Evolutionary conservation across 352 stramenopile species (phyloP).

Genomic region (Phytophthora quininea): DNA sequence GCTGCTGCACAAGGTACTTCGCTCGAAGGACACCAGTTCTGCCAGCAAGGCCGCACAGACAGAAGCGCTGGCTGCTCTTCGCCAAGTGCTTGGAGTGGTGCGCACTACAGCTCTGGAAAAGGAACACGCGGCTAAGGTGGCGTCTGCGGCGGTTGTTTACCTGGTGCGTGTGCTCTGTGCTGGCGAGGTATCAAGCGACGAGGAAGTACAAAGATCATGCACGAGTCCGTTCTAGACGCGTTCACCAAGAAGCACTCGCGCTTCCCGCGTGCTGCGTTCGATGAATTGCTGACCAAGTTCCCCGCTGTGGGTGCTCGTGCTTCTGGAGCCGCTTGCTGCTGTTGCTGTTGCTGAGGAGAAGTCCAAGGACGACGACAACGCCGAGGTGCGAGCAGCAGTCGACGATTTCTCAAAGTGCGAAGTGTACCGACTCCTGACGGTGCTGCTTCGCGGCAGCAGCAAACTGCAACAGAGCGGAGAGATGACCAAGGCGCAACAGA

Average conservation of each 20-base stretch:
- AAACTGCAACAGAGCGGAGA: slow-evolving; percentile 32
- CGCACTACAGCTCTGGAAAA: slow-evolving; percentile 63
- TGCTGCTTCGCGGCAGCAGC: slow-evolving; percentile 49
- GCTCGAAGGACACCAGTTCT: slow-evolving; percentile 53
- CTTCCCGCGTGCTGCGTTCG: slow-evolving; percentile 72
- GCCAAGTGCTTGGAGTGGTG: slow-evolving; percentile 49
- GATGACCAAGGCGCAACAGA: slow-evolving; percentile 33
- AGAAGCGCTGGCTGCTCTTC: slow-evolving; percentile 41
- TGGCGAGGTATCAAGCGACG: slow-evolving; percentile 17
- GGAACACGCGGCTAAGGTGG: slow-evolving; percentile 65
- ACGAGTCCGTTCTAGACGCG: slow-evolving; percentile 43
- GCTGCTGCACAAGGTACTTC: slow-evolving; percentile 72
- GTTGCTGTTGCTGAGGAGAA: slow-evolving; percentile 50
- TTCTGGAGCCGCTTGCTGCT: slow-evolving; percentile 59
- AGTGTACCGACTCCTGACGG: slow-evolving; percentile 74
- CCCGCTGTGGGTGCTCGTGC: slow-evolving; percentile 57
- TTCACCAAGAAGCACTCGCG: slow-evolving; percentile 88
- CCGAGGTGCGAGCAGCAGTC: slow-evolving; percentile 30
- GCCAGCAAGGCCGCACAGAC: slow-evolving; percentile 18
- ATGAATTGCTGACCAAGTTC: slow-evolving; percentile 68
- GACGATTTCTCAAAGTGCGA: slow-evolving; percentile 85
- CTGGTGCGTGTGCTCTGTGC: slow-evolving; percentile 58
- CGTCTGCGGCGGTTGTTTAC: slow-evolving; percentile 61
- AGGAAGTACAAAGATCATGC: slow-evolving; percentile 43
- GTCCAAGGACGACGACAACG: slow-evolving; percentile 19